Evolutionary conservation across 768 basidiomycete species (phyloP), one percentile per base, ranked within the genome.

Genomic region (Collybia sp.): DNA sequence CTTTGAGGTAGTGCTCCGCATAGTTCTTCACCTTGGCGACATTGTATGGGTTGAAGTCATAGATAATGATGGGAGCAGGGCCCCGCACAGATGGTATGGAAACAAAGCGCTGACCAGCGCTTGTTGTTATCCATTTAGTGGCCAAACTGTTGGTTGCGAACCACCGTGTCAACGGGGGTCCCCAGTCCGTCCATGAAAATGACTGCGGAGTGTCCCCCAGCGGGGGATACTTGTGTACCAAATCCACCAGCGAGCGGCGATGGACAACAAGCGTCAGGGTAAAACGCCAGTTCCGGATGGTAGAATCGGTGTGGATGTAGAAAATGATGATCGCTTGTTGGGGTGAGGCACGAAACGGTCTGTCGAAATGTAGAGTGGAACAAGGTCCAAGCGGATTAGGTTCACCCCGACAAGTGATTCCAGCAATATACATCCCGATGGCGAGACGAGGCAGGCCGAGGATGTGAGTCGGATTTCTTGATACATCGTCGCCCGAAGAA

Each of bases 61-160:
- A 18, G 10, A 37, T 10, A 18, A 10, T 37, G 35, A 37, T 37
- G 13, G 35, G 35, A 18, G 4, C 3, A 10, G 13, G n/a, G 11
- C 39, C 13, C 31, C 9, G 40, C n/a, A 47, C 44, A 12, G 51
- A 48, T 12, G 46, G 39, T 12, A 60, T 57, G 12, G 60, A 45
- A 3, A 63, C 63, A 30, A 58, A 64, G 10, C 69, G 51, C 50
- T 69, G 63, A 0, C 66, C 67, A 30, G 58, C 56, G 13, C 62
- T 62, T 0, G 67, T 70, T 16, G 69, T 70, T 18, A 71, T 69
- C 72, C 70, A 72, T 5, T 65, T 54, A 2, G 65, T 69, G 1
- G 65, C 55, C 35, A 58, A 45, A 6, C 44, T 43, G 8, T 63
- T 57, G 13, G 59, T 47, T 12, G 55, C 51, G 30, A 69, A 56